Percentiles rank a stretch among this genome's conserved stretches.
These are phyloP conservation scores for Neofusicoccum sp. DNA, from an alignment of 2,329 filamentous ascomycete species.

Conservation along the genomic window DNA sequence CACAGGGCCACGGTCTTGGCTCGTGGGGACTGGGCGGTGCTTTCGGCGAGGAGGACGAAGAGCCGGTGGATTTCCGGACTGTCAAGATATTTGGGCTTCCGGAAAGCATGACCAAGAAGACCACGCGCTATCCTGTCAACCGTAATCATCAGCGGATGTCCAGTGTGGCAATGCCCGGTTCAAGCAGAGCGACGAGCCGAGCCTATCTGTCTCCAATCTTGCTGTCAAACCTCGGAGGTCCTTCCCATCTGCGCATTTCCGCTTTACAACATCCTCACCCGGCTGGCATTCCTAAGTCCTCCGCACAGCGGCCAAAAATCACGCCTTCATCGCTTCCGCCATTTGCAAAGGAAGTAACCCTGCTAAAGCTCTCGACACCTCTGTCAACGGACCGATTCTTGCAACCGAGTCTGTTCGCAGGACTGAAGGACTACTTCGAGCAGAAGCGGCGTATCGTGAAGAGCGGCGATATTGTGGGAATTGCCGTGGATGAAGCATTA, in stretches of 20 bases:
- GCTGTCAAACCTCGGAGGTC: constrained; percentile 77
- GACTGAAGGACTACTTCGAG: constrained; percentile 85
- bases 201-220: constrained; percentile 83
- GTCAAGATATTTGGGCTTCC: constrained; percentile 87
- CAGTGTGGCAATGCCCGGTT: constrained; percentile 39
- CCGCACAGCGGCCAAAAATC: constrained; percentile 43
- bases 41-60: constrained; percentile 61
- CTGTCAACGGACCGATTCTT: constrained; percentile 80
- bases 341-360: constrained; percentile 72
- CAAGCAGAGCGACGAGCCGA: constrained; percentile 22
- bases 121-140: constrained; percentile 55
- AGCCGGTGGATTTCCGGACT: constrained; percentile 68
- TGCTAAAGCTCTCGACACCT: constrained; percentile 86
- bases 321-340: constrained; percentile 54
- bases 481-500: constrained; percentile 82
- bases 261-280: constrained; percentile 53
- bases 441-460: constrained; percentile 78
- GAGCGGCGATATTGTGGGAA: constrained; percentile 81
- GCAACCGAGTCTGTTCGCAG: constrained; percentile 81
- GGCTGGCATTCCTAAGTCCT: constrained; percentile 36
- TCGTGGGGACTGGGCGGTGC: constrained; percentile 63
- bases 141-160: constrained; percentile 46
- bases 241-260: constrained; percentile 75
- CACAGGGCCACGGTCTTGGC: constrained; percentile 64
- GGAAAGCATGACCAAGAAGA: constrained; percentile 61